Evolutionary conservation across 148 eudicot species (phyloP), one percentile per base, ranked within the genome.

Genomic region (Dianthus caryophyllus): DNA sequence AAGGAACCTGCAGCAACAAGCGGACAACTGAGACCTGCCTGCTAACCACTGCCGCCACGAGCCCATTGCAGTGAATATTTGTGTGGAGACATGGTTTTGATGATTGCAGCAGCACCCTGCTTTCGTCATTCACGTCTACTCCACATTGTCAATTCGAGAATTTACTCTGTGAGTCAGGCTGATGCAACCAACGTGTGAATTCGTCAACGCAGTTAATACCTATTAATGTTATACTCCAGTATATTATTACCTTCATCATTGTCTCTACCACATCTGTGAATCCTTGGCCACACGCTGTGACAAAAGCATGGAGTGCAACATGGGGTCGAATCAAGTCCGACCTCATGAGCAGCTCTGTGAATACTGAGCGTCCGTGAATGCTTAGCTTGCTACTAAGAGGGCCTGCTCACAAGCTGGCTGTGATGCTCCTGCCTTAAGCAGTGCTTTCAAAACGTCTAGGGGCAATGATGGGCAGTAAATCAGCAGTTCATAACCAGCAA

Each of bases 371-470:
- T 51, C 99, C 99, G 75, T 88, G 85, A 75, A 66, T 76, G 72
- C 99, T n/a, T n/a, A n/a, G n/a, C n/a, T 82, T 25, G 92, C 96
- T 58, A 90, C 99, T 69, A 94, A 64, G 29, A 94, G 83, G 7
- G 99, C 99, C 70, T 94, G 96, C 78, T 94, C 99, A 70, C 99
- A 94, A 67, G 96, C 93, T 46, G 84, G 86, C 79, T 94, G 99
- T 72, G 90, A 88, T 52, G 96, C 87, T 65, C 99, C 99, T 39
- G 90, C 88, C 77, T 88, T 94, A 26, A 94, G 67, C 75, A 94
- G 76, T 67, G 79, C 86, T 82, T 94, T 81, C 71, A 90, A 76
- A 54, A 88, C 84, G 77, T 88, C 93, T 41, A 77, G 60, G 71
- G 84, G 90, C 61, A 53, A 14, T 7, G 41, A 33, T 24, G 20